phyloP scores from a whole-genome alignment of 805 yeast species.

The Kazachstania psychrophila region DNA sequence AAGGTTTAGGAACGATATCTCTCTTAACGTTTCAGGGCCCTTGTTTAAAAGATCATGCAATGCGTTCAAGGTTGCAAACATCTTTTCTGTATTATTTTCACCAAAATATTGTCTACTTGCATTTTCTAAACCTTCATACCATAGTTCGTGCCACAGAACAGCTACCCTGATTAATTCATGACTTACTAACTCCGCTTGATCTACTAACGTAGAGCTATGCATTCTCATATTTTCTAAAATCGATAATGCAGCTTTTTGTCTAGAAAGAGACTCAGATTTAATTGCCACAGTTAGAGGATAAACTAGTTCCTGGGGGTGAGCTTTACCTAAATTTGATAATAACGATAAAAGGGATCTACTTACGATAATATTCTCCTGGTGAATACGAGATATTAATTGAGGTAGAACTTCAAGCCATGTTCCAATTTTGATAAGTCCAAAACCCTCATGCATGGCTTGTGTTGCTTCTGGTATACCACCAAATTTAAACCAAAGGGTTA shows the following conservation, averaged over 20 bases:
- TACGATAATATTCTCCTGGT: conserved; percentile 84
- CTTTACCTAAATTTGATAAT: conserved; percentile 79
- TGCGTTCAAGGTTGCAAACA: conserved; percentile 87
- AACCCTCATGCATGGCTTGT: conserved; percentile 82
- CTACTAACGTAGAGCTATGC: conserved; percentile 76
- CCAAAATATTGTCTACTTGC: conserved; percentile 91
- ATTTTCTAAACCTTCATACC: conserved; percentile 97
- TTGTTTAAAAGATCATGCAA: conserved; percentile 73
- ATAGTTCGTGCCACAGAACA: conserved; percentile 92
- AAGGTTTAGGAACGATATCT: conserved; percentile 83
- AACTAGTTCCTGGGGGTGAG: conserved; percentile 94
- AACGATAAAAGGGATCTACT: conserved; percentile 71
- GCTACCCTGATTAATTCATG: conserved; percentile 90
- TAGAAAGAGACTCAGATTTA: conserved; percentile 79
- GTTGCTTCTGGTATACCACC: conserved; percentile 93
- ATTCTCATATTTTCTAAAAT: conserved; percentile 87
- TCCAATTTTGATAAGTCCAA: conserved; percentile 78
- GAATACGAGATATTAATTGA: conserved; percentile 90
- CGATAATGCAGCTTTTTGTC: conserved; percentile 85
- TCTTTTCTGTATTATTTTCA: conserved; percentile 87
- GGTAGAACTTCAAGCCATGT: conserved; percentile 95
- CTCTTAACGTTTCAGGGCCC: conserved; percentile 89
- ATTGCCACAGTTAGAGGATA: conserved; percentile 94
- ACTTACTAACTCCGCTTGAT: conserved; percentile 90
- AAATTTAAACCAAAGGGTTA: conserved; percentile 91